Conservation (phyloP, 2,329 filamentous ascomycete genomes). For the Trichoderma lentiforme region DNA sequence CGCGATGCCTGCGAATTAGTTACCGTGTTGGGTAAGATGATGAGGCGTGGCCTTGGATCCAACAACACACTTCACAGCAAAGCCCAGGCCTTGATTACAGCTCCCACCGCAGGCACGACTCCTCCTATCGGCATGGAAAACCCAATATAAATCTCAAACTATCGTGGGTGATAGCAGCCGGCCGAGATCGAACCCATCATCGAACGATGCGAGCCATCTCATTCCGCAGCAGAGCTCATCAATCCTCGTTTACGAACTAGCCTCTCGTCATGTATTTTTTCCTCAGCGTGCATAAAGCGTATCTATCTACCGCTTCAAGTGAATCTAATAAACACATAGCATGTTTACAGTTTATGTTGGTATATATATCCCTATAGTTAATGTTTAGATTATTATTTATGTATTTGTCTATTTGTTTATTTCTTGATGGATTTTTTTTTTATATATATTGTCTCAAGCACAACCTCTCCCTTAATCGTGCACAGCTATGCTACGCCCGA, state of each 20-base stretch:
- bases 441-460: too few relatives aligned
- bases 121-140: slow-evolving; percentile 43
- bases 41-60: slow-evolving; percentile 64
- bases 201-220: not conserved
- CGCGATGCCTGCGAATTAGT: slow-evolving; percentile 87
- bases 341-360: not conserved
- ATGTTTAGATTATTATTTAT: not conserved
- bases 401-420: not conserved
- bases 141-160: slow-evolving; percentile 34
- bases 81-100: slow-evolving; percentile 31
- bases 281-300: not conserved
- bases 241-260: not conserved
- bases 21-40: slow-evolving; percentile 81
- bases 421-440: not conserved
- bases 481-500: not conserved
- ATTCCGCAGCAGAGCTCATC: not conserved
- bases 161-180: not conserved
- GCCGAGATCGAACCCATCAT: not conserved
- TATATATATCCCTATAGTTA: slow-evolving; percentile 7
- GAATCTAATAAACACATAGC: not conserved
- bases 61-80: slow-evolving; percentile 34
- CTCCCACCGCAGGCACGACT: slow-evolving; percentile 22
- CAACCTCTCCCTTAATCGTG: not conserved
- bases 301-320: not conserved
- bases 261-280: not conserved